Base-by-base conservation (phyloP, 1,284 basidiomycete genomes). In the Heterobasidion occidentale region DNA sequence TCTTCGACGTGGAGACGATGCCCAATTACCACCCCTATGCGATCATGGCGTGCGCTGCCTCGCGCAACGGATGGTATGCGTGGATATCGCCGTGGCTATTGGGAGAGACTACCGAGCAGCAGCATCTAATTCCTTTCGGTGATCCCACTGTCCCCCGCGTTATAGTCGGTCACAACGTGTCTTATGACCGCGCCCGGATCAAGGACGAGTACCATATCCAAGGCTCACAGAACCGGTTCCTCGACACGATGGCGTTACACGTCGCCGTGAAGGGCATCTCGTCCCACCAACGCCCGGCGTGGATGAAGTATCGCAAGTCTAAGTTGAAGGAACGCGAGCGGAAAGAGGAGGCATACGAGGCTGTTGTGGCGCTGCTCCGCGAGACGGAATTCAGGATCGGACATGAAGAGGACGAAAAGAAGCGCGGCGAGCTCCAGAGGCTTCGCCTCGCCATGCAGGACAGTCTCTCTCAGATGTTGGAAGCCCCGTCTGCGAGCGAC, bases 1-100 rank as follows among this genome's bases (percentile, higher is more conserved):
- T 86, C 1, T 98, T 99, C 63, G 97, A 99, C 69, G 91, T 99
- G 52, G 96, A 99, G 72, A 94, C 92, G 0, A 80, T 99, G 75
- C 93, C 94, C 15, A 80, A 81, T 44, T 80, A 92, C 58, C 86
- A 90, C 49, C 84, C 83, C 0, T 94, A 86, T 64, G 81, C 96
- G 1, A 78, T 98, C 66, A 90, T 99, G 79, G 95, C 97, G 0
- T 91, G 88, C 56, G 95, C 95, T 1, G 90, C 84, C 0, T 88
- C 93, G 5, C 76, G 79, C 15, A 83, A 84, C 42, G 88, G 86
- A 1, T 99, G 96, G 95, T 99, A 99, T 68, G 84, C 85, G 5
- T 99, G 97, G 96, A 82, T 98, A 57, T 95, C 91, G 1, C 96
- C 96, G 0, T 96, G 94, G 86, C 74, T 99, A 5, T 79, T 98